Evolutionary conservation across 371 early-diverging fungal genomes (phyloP), one percentile per base, ranked within the genome.

Genomic region (Synchytrium microbalum): DNA sequence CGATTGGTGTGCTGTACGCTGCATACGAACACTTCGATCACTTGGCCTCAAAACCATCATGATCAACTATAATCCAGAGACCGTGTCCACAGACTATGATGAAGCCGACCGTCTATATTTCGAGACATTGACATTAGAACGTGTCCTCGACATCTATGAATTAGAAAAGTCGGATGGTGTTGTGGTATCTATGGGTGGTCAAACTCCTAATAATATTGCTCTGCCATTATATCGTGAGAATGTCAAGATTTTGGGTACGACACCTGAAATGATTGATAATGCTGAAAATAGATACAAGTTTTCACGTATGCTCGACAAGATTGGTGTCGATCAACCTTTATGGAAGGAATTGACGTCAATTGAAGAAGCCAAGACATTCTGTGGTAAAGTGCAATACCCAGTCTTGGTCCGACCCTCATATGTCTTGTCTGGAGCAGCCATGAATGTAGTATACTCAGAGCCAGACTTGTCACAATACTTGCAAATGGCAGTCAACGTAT

Each of bases 11-110:
- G 94, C 89, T 25, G 95, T 95, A 25, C 85, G 91, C 33, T 88
- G 92, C 32, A 92, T 95, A 62, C 90, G 94, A 64, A 88, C 92
- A 16, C 80, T 96, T 59, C 89, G 93, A 51, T 78, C 83, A 59
- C 75, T 81, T 69, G 88, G 88, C 26, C 72, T 84, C 74, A 92
- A 92, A 80, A 94, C 95, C 1, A 82, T 95, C 65, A 95, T 95
- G 94, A 83, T 96, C 67, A 96, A 96, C 79, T 95, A 94, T 78
- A 96, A 96, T 73, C 96, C 96, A 2, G 96, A 96, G 72, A 96
- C 96, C 10, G 96, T 96, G 1, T 89, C 89, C 2, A 96, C 96
- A 1, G 96, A 96, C 82, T 96, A 90, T 63, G 96, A 96, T 72
- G 95, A 96, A 78, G 89, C 88, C 19, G 96, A 96, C 68, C 80